Conservation (phyloP, 768 basidiomycete genomes). For the Kwoniella pini region DNA sequence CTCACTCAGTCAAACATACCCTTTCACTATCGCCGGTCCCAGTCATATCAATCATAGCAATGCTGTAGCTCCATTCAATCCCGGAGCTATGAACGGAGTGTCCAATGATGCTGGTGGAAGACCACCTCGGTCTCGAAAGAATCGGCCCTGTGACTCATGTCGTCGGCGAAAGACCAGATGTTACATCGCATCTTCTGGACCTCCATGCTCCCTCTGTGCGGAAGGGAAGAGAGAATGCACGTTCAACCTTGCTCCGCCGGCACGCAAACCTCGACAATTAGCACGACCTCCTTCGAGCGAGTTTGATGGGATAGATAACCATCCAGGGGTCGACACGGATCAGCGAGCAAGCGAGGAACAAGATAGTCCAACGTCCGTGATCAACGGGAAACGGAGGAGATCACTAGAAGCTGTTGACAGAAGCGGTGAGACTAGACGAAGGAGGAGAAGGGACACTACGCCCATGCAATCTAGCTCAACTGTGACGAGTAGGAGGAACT, state of each 20-base stretch:
- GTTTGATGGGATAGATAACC: not conserved
- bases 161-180: conserved; percentile 27
- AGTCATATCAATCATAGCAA: no score
- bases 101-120: not conserved
- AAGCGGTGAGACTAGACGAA: not conserved
- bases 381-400: conserved; percentile 9
- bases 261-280: conserved; percentile 13
- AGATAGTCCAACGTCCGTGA: conserved; percentile 2
- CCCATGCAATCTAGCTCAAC: not conserved
- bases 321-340: not conserved
- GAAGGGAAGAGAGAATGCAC: conserved; percentile 24
- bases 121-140: conserved; percentile 24
- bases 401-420: not conserved
- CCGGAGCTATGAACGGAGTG: not conserved
- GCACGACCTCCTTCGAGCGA: not conserved
- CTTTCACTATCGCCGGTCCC: no score
- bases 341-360: not conserved
- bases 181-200: conserved; percentile 16
- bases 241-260: conserved; percentile 20
- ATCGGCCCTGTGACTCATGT: conserved; percentile 32
- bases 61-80: no score
- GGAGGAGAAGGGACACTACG: conserved; percentile 12
- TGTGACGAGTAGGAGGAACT: not conserved
- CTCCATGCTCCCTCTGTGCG: conserved; percentile 24
- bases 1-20: no score